Base-by-base conservation (phyloP, 495 filamentous ascomycete genomes). In the Daldinia loculata region DNA sequence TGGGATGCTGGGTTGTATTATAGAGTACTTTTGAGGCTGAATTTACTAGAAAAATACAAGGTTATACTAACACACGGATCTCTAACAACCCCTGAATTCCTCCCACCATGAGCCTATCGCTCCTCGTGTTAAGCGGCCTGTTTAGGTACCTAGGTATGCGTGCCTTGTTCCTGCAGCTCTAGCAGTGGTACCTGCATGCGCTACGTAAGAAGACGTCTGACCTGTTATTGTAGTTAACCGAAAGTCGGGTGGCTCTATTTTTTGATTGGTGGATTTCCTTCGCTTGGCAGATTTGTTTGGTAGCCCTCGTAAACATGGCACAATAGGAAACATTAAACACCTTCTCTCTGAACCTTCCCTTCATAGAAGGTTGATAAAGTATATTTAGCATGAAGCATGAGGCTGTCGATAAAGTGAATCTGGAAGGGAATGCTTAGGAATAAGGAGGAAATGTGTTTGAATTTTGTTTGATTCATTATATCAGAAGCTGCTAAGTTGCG, bases 121-220 rank as follows among this genome's bases (percentile, higher is more conserved):
- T 57, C 48, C 32, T 73, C 57, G 52, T 74, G 62, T 66, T 58
- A 7, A 43, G 65, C 45, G 57, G 66, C 60, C 66, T 53, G 29
- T 29, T 27, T 32, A 45, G 41, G 41, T 45, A 17, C 24, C 22
- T 32, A 45, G 41, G 41, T 45, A 17, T 45, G 41, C 7, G n/a
- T 29, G 66, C 61, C 59, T 39, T 66, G 71, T 74, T 70, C 71
- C 71, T 74, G 71, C 71, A 74, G 71, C 62, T 63, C 41, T 60
- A 36, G 52, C 43, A 38, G 41, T 12, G 29, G 71, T 70, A 74
- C 71, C 71, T 74, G 71, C 71, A 74, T 74, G 45, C n/a, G 66
- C 66, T 74, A 69, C 55, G 29, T 32, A 32, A 32, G 29, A 8
- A 32, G 29, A 32, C 7, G 66, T 63, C 45, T 56, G 69, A 50